These are phyloP conservation scores for Jackrogersella multiformis DNA, from an alignment of 495 filamentous ascomycete species.

Conservation along the genomic window DNA sequence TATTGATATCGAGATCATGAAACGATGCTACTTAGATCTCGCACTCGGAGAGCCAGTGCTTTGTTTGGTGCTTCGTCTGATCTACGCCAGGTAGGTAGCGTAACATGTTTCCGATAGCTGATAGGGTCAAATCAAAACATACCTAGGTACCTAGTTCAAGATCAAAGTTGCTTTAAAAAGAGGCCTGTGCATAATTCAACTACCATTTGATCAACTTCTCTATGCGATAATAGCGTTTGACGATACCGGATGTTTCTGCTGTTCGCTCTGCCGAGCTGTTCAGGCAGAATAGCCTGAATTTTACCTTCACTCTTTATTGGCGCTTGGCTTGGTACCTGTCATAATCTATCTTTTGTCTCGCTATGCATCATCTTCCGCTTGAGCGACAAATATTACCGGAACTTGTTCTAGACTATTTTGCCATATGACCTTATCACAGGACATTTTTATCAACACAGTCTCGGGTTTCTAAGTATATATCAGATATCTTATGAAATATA, in stretches of 20 bases:
- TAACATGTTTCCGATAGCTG: slow-evolving; percentile 29
- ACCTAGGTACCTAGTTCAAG: slow-evolving; percentile 13
- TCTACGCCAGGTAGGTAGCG: no score
- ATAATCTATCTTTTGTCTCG: neutral
- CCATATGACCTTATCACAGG: slow-evolving; percentile 15
- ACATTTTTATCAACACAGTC: neutral
- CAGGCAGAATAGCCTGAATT: slow-evolving; percentile 35
- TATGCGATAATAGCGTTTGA: slow-evolving; percentile 14
- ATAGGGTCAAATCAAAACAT: slow-evolving; percentile 18
- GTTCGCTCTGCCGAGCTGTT: slow-evolving; percentile 25
- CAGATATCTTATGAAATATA: no score
- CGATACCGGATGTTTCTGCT: slow-evolving; percentile 23
- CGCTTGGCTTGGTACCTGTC: neutral
- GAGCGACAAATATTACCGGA: slow-evolving; percentile 18
- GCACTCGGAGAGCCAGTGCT: neutral
- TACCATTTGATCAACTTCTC: slow-evolving; percentile 1
- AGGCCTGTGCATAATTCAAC: slow-evolving; percentile 12
- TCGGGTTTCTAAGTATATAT: slow-evolving; percentile 38
- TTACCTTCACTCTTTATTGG: neutral
- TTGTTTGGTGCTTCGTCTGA: slow-evolving; percentile 18
- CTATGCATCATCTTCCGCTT: slow-evolving; percentile 21
- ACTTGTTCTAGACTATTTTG: slow-evolving; percentile 17
- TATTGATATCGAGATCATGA: slow-evolving; percentile 26
- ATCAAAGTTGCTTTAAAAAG: slow-evolving; percentile 24
- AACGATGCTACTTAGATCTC: slow-evolving; percentile 10